Base-by-base conservation (phyloP, 208 protist genomes). In the Leishmania lainsoni region DNA sequence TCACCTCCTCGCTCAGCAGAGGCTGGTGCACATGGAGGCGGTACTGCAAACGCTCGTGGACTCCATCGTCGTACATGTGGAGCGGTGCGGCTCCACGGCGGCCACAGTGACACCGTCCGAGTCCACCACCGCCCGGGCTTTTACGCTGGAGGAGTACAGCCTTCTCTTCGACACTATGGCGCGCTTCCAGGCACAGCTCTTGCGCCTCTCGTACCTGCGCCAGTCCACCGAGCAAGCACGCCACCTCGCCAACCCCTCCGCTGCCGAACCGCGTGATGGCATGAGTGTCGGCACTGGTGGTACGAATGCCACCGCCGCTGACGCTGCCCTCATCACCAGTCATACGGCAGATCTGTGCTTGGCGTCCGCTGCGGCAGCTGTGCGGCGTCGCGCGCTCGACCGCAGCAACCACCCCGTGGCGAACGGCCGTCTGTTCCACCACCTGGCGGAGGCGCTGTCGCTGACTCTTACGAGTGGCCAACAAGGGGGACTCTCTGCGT, bases 41-140 rank as follows among this genome's bases (percentile, higher is more conserved):
- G 77, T 91, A 0, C 81, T 95, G 51, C 78, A 79, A n/a, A 95
- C 92, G n/a, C 80, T 95, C 39, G 85, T 87, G 32, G 92, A 95
- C 81, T 91, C 89, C 68, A 84, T 93, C 32, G 56, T 81, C 29
- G 79, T 91, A 0, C 78, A 83, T 39, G 10, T 90, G 59, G 59
- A 72, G 14, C 54, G 29, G 8, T 16, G 45, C 42, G 29, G 68
- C 68, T 9, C 42, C 42, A 51, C 51, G 35, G 65, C 35, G 20
- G 59, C 61, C 0, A 17, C 72, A 22, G 52, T 0, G 51, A 1
- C 51, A 16, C 9, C 16, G 17, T 3, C 69, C 10, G 42, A 14
- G 45, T 8, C 45, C 9, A 22, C 45, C 3, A 22, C 39, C 45
- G 45, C 14, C 26, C 35, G 3, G 9, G 45, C 82, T 4, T 80